phyloP scores from a whole-genome alignment of 2,329 filamentous ascomycete species.

The Diaporthe citrichinensis region DNA sequence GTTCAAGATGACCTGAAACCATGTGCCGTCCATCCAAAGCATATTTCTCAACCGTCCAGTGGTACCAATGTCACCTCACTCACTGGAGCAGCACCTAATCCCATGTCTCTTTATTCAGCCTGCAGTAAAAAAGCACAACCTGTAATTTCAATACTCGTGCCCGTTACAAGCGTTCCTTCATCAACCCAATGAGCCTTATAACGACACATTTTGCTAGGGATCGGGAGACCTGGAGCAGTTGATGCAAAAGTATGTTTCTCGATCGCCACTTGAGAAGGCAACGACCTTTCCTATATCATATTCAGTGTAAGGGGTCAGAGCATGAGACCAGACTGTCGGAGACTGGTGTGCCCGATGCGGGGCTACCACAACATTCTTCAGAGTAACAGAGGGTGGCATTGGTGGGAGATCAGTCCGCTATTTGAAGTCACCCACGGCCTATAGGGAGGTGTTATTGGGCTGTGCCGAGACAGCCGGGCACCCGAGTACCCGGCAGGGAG shows the following conservation, averaged over 20 bases:
- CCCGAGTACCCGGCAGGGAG: not conserved
- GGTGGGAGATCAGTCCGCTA: not conserved
- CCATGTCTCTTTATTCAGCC: not conserved
- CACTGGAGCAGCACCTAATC: too few relatives aligned
- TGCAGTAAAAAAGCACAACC: not conserved
- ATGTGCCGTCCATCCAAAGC: not conserved
- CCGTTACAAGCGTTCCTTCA: not conserved
- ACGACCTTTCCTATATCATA: not conserved
- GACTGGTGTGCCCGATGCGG: not conserved
- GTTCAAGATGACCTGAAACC: not conserved
- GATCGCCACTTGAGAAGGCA: not conserved
- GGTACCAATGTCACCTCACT: not conserved
- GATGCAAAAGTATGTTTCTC: not conserved
- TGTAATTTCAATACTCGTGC: not conserved
- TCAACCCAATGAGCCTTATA: not conserved
- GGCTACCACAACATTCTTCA: not conserved
- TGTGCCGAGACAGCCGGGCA: conserved; percentile 19
- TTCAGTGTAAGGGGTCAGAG: not conserved
- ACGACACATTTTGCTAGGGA: not conserved
- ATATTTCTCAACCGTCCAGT: not conserved
- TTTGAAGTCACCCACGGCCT: not conserved
- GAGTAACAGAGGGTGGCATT: conserved; percentile 9
- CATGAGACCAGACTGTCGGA: not conserved
- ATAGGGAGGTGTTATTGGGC: not conserved
- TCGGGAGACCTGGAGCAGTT: not conserved